Evolutionary conservation across 1,284 basidiomycete genomes (phyloP).

Genomic region (Phylloboletellus chloephorus): DNA sequence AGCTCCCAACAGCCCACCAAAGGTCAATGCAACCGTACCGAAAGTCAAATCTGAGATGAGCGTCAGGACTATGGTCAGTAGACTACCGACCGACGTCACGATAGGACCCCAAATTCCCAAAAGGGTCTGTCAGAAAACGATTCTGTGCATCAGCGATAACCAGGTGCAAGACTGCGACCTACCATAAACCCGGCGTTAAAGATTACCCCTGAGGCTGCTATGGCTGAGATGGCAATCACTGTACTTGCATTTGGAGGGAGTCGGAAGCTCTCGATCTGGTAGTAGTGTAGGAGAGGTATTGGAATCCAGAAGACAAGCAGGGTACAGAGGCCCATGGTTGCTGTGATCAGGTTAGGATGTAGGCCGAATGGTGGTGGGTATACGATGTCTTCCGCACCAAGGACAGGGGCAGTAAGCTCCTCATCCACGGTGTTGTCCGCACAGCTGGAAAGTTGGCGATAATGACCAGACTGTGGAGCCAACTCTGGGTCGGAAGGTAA

Average conservation of each 20-base stretch:
- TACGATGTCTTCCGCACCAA: constrained; percentile 31
- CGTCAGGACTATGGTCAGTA: constrained; percentile 80
- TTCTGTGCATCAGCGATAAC: constrained; percentile 5
- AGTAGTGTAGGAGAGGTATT: constrained; percentile 61
- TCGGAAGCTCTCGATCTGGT: constrained; percentile 53
- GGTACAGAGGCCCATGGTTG: constrained; percentile 63
- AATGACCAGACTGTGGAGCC: constrained; percentile 35
- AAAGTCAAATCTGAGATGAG: constrained; percentile 67
- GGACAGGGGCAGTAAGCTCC: constrained; percentile 10
- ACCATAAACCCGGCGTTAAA: constrained; percentile 81
- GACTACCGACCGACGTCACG: constrained; percentile 74
- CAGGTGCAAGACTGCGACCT: constrained; percentile 15
- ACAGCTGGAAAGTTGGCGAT: constrained; percentile 39
- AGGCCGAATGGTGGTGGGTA: constrained; percentile 69
- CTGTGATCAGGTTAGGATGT: constrained; percentile 71
- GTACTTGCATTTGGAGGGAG: constrained; percentile 47
- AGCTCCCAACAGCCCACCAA: constrained; percentile 63
- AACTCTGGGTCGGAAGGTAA: constrained; percentile 55
- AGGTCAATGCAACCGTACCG: constrained; percentile 52
- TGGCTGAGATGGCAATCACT: constrained; percentile 50
- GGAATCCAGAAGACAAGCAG: constrained; percentile 64
- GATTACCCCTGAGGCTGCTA: constrained; percentile 58
- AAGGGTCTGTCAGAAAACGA: constrained; percentile 48
- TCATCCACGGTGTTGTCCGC: constrained; percentile 28
- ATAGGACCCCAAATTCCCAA: constrained; percentile 81